phyloP scores from a whole-genome alignment of 2,329 filamentous ascomycete species.

The Aureobasidium sp. region DNA sequence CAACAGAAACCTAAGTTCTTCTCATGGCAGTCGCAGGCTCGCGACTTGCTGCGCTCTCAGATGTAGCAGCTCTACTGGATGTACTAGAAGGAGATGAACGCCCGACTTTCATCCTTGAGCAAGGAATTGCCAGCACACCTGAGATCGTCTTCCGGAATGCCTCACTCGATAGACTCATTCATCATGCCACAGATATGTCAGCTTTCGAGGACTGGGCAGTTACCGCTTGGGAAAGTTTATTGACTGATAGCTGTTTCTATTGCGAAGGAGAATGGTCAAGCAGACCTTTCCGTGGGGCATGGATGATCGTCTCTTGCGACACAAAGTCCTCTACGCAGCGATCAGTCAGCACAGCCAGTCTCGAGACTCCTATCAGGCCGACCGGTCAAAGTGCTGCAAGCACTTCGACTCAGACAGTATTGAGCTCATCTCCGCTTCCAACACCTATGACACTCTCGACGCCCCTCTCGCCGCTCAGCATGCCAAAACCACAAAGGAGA shows the following conservation, averaged over 20 bases:
- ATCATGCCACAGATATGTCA: background rate
- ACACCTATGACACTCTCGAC: background rate
- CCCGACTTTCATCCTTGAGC: conserved; percentile 6
- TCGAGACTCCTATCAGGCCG: background rate
- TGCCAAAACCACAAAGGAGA: background rate
- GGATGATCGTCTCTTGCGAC: background rate
- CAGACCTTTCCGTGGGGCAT: background rate
- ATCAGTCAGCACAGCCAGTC: background rate
- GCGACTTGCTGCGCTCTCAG: background rate
- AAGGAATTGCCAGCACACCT: background rate
- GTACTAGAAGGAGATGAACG: background rate
- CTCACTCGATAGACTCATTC: background rate
- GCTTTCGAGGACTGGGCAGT: background rate
- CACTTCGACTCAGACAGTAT: background rate
- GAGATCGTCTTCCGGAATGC: conserved; percentile 1
- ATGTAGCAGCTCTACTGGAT: background rate
- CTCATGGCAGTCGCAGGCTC: background rate
- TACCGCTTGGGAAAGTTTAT: background rate
- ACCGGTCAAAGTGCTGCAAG: background rate
- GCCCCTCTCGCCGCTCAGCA: background rate
- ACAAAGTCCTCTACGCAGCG: background rate
- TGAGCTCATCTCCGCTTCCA: background rate
- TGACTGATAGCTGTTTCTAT: background rate
- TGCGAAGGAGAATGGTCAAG: background rate
- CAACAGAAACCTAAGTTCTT: background rate